phyloP scores from a whole-genome alignment of 2,329 filamentous ascomycete species.

The Clarireedia hainanense region DNA sequence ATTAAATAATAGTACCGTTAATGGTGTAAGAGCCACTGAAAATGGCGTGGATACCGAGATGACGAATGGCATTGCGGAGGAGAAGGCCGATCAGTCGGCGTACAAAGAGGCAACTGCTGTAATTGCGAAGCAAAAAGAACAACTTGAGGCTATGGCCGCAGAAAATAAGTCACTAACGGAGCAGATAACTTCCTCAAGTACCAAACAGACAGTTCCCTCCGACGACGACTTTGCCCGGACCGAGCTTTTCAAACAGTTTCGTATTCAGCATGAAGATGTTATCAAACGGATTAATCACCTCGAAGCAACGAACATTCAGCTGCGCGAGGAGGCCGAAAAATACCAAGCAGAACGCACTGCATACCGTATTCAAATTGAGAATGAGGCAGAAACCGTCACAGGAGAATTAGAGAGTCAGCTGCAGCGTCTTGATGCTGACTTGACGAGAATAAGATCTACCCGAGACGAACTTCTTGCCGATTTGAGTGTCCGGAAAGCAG shows the following conservation, averaged over 20 bases:
- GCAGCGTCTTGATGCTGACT: slow-evolving; percentile 71
- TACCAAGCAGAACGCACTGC: slow-evolving; percentile 76
- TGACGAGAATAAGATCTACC: slow-evolving; percentile 74
- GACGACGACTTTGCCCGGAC: slow-evolving; percentile 94
- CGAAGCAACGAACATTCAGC: slow-evolving; percentile 77
- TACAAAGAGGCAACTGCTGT: slow-evolving; percentile 71
- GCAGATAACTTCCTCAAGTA: slow-evolving; percentile 68
- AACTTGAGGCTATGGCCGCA: slow-evolving; percentile 68
- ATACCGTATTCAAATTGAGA: slow-evolving; percentile 73
- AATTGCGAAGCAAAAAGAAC: slow-evolving; percentile 78
- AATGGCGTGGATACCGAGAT: slow-evolving; percentile 33
- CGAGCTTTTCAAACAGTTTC: slow-evolving; percentile 87
- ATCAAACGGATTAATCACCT: slow-evolving; percentile 87
- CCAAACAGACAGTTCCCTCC: slow-evolving; percentile 61
- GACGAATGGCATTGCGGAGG: slow-evolving; percentile 45
- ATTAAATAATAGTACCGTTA: slow-evolving; percentile 43
- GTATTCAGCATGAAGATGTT: slow-evolving; percentile 83
- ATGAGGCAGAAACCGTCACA: slow-evolving; percentile 65
- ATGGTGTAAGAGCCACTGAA: slow-evolving; percentile 34
- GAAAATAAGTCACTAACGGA: slow-evolving; percentile 70
- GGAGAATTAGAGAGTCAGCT: slow-evolving; percentile 77
- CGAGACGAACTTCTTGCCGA: slow-evolving; percentile 84
- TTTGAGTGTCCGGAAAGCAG: slow-evolving; percentile 67
- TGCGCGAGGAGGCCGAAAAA: slow-evolving; percentile 79
- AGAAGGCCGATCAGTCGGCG: slow-evolving; percentile 62